Evolutionary conservation across 2,329 filamentous ascomycete species (phyloP).

Genomic region (Lojkania enalia): DNA sequence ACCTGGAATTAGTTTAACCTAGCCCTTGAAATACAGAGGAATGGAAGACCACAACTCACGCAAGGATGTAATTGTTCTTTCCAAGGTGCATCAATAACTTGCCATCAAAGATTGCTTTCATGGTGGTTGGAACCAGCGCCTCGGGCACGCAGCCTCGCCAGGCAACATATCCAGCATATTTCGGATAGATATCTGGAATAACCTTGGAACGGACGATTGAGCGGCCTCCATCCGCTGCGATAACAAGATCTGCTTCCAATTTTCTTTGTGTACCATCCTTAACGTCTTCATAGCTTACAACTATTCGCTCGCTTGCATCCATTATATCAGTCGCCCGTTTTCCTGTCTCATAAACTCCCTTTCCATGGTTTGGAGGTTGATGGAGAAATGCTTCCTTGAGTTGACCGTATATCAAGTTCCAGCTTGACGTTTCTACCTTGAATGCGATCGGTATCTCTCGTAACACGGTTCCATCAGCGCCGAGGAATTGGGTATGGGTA

Average conservation of each 20-base stretch:
- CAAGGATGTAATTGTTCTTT: constrained; percentile 13
- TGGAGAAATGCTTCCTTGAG: constrained; percentile 14
- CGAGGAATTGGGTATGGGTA: constrained; percentile 14
- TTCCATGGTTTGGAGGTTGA: constrained; percentile 3
- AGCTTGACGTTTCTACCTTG: constrained; percentile 19
- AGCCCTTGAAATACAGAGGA: too few species aligned
- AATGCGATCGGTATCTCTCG: constrained; percentile 6
- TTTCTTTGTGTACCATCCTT: background rate
- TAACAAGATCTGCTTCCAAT: constrained; percentile 14
- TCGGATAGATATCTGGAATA: constrained; percentile 11
- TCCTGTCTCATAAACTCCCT: constrained; percentile 6
- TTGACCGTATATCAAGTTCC: constrained; percentile 16
- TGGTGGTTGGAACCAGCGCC: constrained; percentile 7
- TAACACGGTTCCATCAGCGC: constrained; percentile 11
- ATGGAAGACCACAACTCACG: constrained; percentile 3
- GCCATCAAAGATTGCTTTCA: constrained; percentile 11
- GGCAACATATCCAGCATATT: constrained; percentile 25
- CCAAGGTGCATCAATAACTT: constrained; percentile 12
- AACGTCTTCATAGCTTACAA: constrained; percentile 1
- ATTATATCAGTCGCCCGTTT: constrained; percentile 7
- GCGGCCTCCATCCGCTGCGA: constrained; percentile 23
- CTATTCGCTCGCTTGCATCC: constrained; percentile 9
- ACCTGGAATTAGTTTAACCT: constrained; percentile 19
- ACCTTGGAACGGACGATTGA: constrained; percentile 17
- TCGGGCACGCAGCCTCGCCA: constrained; percentile 21